Evolutionary conservation across 1,284 basidiomycete species (phyloP).

Genomic region (Rhodofomes roseus): DNA sequence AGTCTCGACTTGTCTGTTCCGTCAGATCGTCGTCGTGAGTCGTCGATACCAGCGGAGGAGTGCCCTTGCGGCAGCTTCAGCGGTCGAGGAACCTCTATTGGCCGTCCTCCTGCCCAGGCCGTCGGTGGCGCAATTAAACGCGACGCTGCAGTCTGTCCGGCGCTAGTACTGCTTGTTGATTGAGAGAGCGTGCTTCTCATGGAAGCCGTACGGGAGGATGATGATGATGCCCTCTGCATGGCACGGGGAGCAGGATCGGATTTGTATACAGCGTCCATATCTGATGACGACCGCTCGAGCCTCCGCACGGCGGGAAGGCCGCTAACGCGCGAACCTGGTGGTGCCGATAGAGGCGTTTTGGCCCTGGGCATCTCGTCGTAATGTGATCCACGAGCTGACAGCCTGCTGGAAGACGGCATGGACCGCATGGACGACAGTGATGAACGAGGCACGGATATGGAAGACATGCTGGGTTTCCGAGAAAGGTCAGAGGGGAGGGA

Average conservation of each 20-base stretch:
- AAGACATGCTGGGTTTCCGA: not conserved
- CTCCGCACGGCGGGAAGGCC: conserved; percentile 5
- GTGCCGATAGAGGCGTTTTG: not conserved
- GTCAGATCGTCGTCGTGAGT: conserved; percentile 10
- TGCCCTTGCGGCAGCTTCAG: conserved; percentile 18
- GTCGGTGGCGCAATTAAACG: not conserved
- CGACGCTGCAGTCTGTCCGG: not conserved
- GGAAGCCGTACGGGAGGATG: not conserved
- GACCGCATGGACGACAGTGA: conserved; percentile 3
- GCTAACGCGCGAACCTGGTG: not conserved
- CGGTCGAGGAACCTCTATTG: conserved; percentile 15
- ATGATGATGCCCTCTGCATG: not conserved
- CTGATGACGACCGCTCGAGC: not conserved
- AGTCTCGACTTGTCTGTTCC: not conserved
- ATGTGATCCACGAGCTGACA: not conserved
- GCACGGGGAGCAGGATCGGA: conserved; percentile 20
- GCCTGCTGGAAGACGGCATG: not conserved
- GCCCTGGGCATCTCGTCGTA: not conserved
- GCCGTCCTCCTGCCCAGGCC: not conserved
- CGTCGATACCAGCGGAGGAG: not conserved
- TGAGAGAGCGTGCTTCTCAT: not conserved
- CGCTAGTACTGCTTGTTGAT: conserved; percentile 4
- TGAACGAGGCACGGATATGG: not conserved
- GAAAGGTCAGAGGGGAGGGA: not conserved
- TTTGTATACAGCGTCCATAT: conserved; percentile 2